Evolutionary conservation across 2,329 filamentous ascomycete genomes (phyloP), one percentile per base, ranked within the genome.

Genomic region (Sphaerulina musiva): DNA sequence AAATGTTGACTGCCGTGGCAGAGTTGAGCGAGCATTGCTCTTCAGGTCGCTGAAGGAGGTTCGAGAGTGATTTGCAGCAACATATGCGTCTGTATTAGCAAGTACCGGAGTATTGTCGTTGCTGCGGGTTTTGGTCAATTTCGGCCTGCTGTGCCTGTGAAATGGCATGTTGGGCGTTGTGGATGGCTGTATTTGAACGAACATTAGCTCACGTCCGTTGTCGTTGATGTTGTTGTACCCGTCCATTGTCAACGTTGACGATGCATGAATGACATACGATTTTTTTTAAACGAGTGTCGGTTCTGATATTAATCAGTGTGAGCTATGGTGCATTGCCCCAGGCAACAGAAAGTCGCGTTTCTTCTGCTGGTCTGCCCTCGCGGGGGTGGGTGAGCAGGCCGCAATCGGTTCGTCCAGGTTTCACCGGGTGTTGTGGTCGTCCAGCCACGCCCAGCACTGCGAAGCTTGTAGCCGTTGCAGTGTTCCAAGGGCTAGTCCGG

Each of bases 1-100:
- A 36, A 53, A 51, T 10, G 53, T 52, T 20, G 53, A 57, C 26
- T 55, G 54, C 23, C 57, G 53, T 14, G 42, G 46, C n/a, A 59
- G 36, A 10, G 9, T 47, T n/a, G 54, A 34, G 12, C 36, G 48
- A 26, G 26, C 38, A 3, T 32, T 45, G 20, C 34, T 52, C 40
- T 47, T 52, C 17, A 51, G 23, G 12, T 56, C 54, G 49, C 44
- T 52, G 23, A 52, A 46, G 6, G 54, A 56, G n/a, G 44, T 48
- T 43, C 40, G 40, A 8, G 48, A 52, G 20, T 38, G 45, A 10
- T 44, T 52, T 29, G 40, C 32, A 12, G 29, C 45, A 40, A 40
- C 34, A 23, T 52, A 46, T 14, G 44, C 36, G 43, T 51, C 43
- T 17, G 48, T 39, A 26, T 39, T 45, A 26, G 42, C 47, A n/a